Base-by-base conservation (phyloP, 139 green algal species). In the Trebouxia sp. region DNA sequence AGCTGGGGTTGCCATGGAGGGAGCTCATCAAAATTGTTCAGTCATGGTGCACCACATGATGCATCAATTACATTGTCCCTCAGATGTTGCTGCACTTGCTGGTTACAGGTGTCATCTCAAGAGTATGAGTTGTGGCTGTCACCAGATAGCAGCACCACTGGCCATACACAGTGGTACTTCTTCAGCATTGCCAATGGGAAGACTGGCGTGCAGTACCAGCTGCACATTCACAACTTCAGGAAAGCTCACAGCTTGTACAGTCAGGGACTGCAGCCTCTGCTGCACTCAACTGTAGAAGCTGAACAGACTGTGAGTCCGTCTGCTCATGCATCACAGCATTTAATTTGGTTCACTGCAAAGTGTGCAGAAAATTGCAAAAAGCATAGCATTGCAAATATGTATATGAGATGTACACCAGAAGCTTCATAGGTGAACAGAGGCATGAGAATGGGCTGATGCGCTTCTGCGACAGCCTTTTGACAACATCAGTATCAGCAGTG, bases 71-170 rank as follows among this genome's bases (percentile, higher is more conserved):
- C 50, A 58, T 3, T 17, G 22, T 17, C 50, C 1, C 4, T 58
- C 50, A 28, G 50, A 56, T 28, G 20, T 28, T 17, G 3, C 50
- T 58, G 3, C 5, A 28, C 26, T 17, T 58, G 50, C 50, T n/a
- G n/a, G n/a, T n/a, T 51, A 24, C 12, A 77, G 69, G 39, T 77
- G n/a, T 51, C 41, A 37, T 32, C 28, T 4, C 69, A 56, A n/a
- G 69, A 77, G 42, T 77, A 77, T 53, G 43, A 77, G 42, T 26
- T 77, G 69, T 77, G 69, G 69, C 43, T 77, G 69, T 51, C 69
- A 22, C 69, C 69, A 77, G 69, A 77, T 41, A 77, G 69, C 43
- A 77, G 69, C 69, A 77, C 69, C 42, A 53, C 37, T 38, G 42
- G 41, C 15, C 69, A 77, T 28, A 77, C 69, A 3, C 69, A 77